Evolutionary conservation across 345 rosid species (phyloP), one percentile per base, ranked within the genome.

Genomic region (Reutealis trisperma): DNA sequence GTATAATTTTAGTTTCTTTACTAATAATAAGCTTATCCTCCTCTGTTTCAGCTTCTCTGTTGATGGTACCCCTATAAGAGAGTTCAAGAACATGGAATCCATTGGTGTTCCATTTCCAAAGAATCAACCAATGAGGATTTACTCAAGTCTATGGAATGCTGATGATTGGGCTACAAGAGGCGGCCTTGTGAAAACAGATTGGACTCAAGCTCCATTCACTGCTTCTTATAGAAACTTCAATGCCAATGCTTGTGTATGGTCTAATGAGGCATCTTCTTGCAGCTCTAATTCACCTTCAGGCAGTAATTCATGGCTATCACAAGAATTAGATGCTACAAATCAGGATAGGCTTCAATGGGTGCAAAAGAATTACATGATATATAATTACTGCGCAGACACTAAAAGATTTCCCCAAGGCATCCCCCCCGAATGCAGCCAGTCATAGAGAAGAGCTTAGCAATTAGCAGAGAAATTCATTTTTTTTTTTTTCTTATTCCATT

Each of bases 151-250:
- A 10, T 89, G 97, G 93, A 88, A 90, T 75, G 93, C 87, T 30
- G 94, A 92, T 70, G 87, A 90, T 57, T 92, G 94, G 97, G 93
- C 93, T 2, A 92, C 97, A 0, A 86, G 93, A 63, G 94, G 94
- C 54, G 94, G 97, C 1, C 86, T 85, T 11, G 89, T 90, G 19
- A 92, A 92, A 83, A 89, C 77, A 0, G 90, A 92, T 62, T 92
- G 93, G 88, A 72, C 86, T 10, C 60, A 82, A 41, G 88, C 93
- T 67, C 93, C 93, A 2, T 88, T 89, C 83, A 86, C 85, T 3
- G 89, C 91, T 62, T 86, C 84, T 8, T 89, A 67, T 74, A 83
- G 83, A 74, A 83, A 86, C 74, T 89, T 78, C 78, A 74, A 83
- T 19, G 83, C 84, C 24, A 65, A 83, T 62, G 84, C 82, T 16